Conservation (phyloP, 2,329 filamentous ascomycete genomes). For the Pseudofabraea citricarpa region DNA sequence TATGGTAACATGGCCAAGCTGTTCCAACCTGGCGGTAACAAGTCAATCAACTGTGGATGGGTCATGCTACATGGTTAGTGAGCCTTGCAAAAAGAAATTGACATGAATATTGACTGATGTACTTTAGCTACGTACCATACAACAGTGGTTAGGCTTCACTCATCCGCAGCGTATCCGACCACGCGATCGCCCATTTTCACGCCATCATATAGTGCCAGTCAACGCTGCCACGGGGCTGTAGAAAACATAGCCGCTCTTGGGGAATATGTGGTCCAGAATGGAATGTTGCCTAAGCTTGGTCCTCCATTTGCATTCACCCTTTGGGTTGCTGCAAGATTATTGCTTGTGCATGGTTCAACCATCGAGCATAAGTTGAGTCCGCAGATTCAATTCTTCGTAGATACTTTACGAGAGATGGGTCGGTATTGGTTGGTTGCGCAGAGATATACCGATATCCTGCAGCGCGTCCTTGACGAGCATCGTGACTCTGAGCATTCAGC, state of each 20-base stretch:
- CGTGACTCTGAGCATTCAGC: constrained; percentile 64
- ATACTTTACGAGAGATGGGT: constrained; percentile 76
- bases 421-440: constrained; percentile 81
- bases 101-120: constrained; percentile 6
- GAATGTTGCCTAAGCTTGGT: constrained; percentile 73
- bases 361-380: constrained; percentile 79
- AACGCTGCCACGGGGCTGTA: constrained; percentile 77
- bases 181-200: constrained; percentile 86
- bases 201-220: constrained; percentile 78
- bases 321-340: constrained; percentile 83
- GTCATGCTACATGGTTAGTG: constrained; percentile 69
- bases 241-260: constrained; percentile 76
- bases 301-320: constrained; percentile 89
- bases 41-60: constrained; percentile 74
- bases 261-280: constrained; percentile 71
- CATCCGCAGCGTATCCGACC: constrained; percentile 87
- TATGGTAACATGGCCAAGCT: constrained; percentile 80
- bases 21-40: constrained; percentile 64
- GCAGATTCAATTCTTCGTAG: constrained; percentile 76
- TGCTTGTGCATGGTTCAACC: constrained; percentile 86
- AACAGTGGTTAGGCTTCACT: constrained; percentile 84
- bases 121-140: constrained; percentile 72
- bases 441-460: constrained; percentile 73
- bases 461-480: constrained; percentile 82
- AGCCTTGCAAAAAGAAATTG: neutral